Evolutionary conservation across 768 basidiomycete species (phyloP), one percentile per base, ranked within the genome.

Genomic region (Pleurotus djamor): DNA sequence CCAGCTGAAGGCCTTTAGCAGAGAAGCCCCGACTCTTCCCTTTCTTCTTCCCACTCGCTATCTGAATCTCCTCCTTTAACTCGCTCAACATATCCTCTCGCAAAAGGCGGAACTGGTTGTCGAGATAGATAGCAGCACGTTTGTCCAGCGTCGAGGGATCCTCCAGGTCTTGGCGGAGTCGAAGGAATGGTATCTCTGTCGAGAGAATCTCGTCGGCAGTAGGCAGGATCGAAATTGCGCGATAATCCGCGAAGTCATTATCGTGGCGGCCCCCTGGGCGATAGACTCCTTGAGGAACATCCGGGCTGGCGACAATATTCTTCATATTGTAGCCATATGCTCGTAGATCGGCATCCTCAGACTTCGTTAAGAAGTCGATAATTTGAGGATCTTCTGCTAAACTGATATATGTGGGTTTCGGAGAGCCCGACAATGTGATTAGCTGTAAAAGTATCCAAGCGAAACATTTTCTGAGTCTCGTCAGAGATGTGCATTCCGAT

Each of bases 191-290:
- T 1, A 54, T 60, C 36, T 79, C 76, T 3, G 61, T 68, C 37
- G 71, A 86, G 1, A 59, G 61, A 4, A 88, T 67, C 66, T 90
- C 88, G 44, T 83, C 80, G 0, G 83, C 77, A 5, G 86, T 86
- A 0, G 88, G 88, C 4, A 86, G 70, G 45, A 90, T 84, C n/a
- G 82, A 69, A 17, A 89, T 85, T 7, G 80, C 61, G 5, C 82
- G 81, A 61, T 87, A 89, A 55, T 88, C 78, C 12, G 69, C 69
- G 49, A 83, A 83, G 66, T 90, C 88, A 54, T 90, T 89, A 63
- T 88, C 86, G 58, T 89, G 88, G 3, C 88, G 76, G 3, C 87
- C 88, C 0, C 88, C 88, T 1, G 88, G 83, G 7, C 71, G 69
- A 16, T 66, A 62, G 1, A 70, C 74, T 3, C 51, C 64, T 10